These are phyloP conservation scores for Neckera pumila DNA, from an alignment of 225 moss, liverwort and hornwort species.

Conservation along the genomic window DNA sequence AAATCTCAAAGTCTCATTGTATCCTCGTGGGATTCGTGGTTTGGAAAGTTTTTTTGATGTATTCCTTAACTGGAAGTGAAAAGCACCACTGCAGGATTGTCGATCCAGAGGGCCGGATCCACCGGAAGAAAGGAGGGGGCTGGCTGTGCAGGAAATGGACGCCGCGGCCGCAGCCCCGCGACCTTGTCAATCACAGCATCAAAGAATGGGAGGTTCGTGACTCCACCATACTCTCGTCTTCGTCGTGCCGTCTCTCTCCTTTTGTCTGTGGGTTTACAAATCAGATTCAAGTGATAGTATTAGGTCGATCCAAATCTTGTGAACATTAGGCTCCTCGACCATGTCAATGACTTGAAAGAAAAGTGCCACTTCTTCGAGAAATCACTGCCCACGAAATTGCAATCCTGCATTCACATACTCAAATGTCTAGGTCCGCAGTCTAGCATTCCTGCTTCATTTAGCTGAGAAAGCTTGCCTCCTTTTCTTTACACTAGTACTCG, in stretches of 20 bases:
- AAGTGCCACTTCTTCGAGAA: not conserved
- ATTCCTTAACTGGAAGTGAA: conserved; percentile 18
- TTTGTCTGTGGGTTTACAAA: not conserved
- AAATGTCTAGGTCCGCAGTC: not conserved
- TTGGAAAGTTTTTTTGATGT: conserved; percentile 1
- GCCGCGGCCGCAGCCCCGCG: conserved; percentile 27
- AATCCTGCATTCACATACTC: not conserved
- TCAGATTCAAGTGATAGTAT: not conserved
- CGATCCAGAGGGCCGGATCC: conserved; percentile 32
- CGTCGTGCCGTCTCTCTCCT: not conserved
- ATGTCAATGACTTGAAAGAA: not conserved
- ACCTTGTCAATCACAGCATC: conserved; percentile 42
- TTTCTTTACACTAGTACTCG: not conserved
- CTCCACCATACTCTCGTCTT: not conserved
- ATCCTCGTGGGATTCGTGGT: not conserved
- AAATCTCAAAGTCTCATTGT: not conserved
- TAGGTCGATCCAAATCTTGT: not conserved
- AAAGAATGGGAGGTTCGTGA: conserved; percentile 43
- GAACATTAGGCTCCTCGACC: not conserved
- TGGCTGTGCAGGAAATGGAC: conserved; percentile 49
- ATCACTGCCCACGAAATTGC: not conserved
- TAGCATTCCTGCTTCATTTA: not conserved
- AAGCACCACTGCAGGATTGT: conserved; percentile 38
- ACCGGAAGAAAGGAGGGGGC: conserved; percentile 36
- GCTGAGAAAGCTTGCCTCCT: not conserved